A percentile compares a stretch with the other conserved stretches of the same genome.
Conservation (phyloP, 495 filamentous ascomycete species). For the Talaromyces adpressus region DNA sequence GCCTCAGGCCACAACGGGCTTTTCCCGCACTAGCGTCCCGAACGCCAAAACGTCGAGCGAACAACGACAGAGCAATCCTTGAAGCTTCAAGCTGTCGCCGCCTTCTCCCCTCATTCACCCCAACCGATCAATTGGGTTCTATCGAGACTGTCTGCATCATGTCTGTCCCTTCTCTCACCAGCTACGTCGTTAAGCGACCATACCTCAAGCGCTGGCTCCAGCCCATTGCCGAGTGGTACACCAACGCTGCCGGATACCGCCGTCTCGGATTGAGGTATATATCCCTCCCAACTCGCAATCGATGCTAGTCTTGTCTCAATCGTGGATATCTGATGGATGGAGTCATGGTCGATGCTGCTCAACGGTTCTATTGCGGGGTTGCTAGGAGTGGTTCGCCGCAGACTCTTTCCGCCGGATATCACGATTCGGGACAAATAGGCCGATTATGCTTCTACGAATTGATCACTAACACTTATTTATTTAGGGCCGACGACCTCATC, state of each 20-base stretch:
- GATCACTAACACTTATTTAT: not conserved
- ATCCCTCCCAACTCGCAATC: conserved; percentile 3
- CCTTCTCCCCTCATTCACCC: conserved; percentile 22
- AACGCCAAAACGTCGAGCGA: not conserved
- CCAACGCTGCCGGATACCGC: conserved; percentile 81
- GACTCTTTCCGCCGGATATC: not conserved
- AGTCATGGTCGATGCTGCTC: not conserved
- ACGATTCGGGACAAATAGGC: not conserved
- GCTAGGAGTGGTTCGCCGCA: not conserved
- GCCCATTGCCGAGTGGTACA: conserved; percentile 80
- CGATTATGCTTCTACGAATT: not conserved
- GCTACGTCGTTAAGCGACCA: conserved; percentile 69
- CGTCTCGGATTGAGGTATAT: conserved; percentile 81
- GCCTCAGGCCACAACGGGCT: conserved; percentile 2
- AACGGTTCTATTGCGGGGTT: not conserved
- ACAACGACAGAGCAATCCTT: conserved; percentile 3
- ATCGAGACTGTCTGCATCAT: conserved; percentile 43
- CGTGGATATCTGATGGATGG: not conserved
- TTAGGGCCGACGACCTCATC: conserved; percentile 87
- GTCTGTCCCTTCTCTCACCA: conserved; percentile 65
- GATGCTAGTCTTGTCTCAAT: not conserved
- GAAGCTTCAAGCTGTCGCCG: conserved; percentile 3
- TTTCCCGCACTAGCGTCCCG: conserved; percentile 2
- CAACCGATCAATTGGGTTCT: conserved; percentile 15
- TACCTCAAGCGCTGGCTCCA: conserved; percentile 72